Percentiles rank a stretch among this genome's conserved stretches.
Conservation (phyloP, 2,329 filamentous ascomycete genomes). For the Alternaria incomplexa region DNA sequence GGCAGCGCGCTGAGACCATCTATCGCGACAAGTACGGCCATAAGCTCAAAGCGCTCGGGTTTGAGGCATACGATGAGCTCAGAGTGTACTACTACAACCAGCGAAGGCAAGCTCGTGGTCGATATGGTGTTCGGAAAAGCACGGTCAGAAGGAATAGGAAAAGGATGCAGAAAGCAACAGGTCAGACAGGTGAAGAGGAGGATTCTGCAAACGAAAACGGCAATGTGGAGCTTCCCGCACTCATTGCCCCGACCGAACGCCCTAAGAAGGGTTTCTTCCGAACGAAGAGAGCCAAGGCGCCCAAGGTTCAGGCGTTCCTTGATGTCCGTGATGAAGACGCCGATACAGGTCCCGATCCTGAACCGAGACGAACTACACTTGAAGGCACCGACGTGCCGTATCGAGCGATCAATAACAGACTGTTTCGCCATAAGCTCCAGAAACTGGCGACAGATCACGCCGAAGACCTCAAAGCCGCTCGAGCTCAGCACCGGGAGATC, state of each 20-base stretch:
- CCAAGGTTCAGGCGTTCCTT: conserved; percentile 36
- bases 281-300: conserved; percentile 26
- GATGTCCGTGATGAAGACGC: conserved; percentile 26
- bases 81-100: conserved; percentile 32
- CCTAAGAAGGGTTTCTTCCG: conserved; percentile 40
- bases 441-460: conserved; percentile 28
- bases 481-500: conserved; percentile 47
- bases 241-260: conserved; percentile 27
- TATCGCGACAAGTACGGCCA: conserved; percentile 66
- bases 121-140: conserved; percentile 35
- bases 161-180: conserved; percentile 33
- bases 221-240: conserved; percentile 22
- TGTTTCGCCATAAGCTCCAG: conserved; percentile 39
- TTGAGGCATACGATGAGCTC: conserved; percentile 38
- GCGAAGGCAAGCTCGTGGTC: conserved; percentile 36
- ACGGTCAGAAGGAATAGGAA: conserved; percentile 33
- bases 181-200: conserved; percentile 22
- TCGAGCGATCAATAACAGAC: conserved; percentile 33
- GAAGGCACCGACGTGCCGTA: conserved; percentile 39
- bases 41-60: conserved; percentile 53
- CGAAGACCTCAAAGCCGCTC: conserved; percentile 52
- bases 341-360: conserved; percentile 4
- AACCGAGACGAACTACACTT: conserved; percentile 23
- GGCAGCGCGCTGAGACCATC: conserved; percentile 66
- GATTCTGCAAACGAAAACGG: conserved; percentile 20